Evolutionary conservation across 2,329 filamentous ascomycete genomes (phyloP).

Genomic region (Fusarium burgessii): DNA sequence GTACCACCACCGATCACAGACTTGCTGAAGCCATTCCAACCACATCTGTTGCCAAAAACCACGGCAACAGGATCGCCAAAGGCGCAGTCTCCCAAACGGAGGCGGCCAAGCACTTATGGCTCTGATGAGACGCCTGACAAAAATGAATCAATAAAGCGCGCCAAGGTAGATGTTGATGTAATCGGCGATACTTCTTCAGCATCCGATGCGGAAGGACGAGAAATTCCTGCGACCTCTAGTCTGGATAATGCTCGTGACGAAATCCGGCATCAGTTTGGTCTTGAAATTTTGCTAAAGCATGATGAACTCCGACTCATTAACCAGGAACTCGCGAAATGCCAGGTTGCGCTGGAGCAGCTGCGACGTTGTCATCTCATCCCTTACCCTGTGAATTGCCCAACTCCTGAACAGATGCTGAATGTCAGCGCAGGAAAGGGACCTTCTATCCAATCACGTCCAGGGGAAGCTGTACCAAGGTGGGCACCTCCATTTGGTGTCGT

Average conservation of each 20-base stretch:
- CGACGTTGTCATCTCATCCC: constrained; percentile 93
- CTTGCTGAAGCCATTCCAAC: constrained; percentile 48
- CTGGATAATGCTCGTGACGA: constrained; percentile 73
- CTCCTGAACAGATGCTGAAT: constrained; percentile 74
- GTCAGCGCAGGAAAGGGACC: constrained; percentile 81
- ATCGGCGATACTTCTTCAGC: constrained; percentile 39
- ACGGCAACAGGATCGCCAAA: constrained; percentile 44
- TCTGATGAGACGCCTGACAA: constrained; percentile 42
- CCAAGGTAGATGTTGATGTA: constrained; percentile 51
- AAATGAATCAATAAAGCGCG: constrained; percentile 57
- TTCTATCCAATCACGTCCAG: constrained; percentile 71
- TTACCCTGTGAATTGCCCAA: constrained; percentile 79
- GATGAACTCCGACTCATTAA: constrained; percentile 94
- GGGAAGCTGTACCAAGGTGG: constrained; percentile 77
- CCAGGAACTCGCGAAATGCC: constrained; percentile 95
- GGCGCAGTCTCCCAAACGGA: constrained; percentile 55
- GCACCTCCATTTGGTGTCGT: constrained; percentile 90
- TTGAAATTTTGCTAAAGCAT: constrained; percentile 94
- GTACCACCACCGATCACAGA: constrained; percentile 56
- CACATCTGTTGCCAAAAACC: constrained; percentile 47
- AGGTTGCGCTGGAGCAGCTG: constrained; percentile 91
- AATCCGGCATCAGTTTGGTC: constrained; percentile 87
- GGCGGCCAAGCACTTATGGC: constrained; percentile 52
- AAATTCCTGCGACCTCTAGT: constrained; percentile 44
- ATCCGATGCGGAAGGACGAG: constrained; percentile 37